phyloP scores from a whole-genome alignment of 2,329 filamentous ascomycete species.

The Fusarium praegraminearum region DNA sequence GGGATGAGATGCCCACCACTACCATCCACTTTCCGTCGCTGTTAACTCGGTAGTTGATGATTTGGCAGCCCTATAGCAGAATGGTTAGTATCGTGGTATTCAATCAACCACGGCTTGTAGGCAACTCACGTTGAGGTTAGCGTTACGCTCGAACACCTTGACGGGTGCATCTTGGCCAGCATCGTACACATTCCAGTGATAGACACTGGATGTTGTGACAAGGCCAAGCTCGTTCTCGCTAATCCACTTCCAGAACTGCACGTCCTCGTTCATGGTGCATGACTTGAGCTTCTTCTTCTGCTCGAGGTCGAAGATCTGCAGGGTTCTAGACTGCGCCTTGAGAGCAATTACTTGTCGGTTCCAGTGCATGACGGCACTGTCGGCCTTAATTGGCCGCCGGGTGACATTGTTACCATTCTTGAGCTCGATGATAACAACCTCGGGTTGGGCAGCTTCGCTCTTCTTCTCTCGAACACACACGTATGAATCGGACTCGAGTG shows the following conservation, averaged over 20 bases:
- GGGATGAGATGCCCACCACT: slow-evolving; percentile 93
- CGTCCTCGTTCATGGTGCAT: slow-evolving; percentile 94
- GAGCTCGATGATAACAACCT: slow-evolving; percentile 97
- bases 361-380: slow-evolving; percentile 99
- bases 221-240: slow-evolving; percentile 88
- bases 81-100: slow-evolving; percentile 31
- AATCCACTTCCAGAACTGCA: slow-evolving; percentile 99
- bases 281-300: slow-evolving; percentile 97
- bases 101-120: background rate
- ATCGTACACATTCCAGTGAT: slow-evolving; percentile 98
- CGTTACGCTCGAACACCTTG: slow-evolving; percentile 95
- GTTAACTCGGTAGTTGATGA: slow-evolving; percentile 99
- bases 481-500: slow-evolving; percentile 96
- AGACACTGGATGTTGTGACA: slow-evolving; percentile 90
- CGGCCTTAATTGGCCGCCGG: slow-evolving; percentile 95
- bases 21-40: slow-evolving; percentile 98
- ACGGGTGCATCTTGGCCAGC: slow-evolving; percentile 80
- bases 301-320: slow-evolving; percentile 97
- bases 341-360: slow-evolving; percentile 94
- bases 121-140: slow-evolving; percentile 81
- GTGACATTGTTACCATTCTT: slow-evolving; percentile 98
- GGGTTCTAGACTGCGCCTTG: slow-evolving; percentile 91
- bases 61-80: slow-evolving; percentile 84
- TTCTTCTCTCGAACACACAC: slow-evolving; percentile 97
- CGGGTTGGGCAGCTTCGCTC: slow-evolving; percentile 83